Evolutionary conservation across 1,139 yeast species (phyloP).

Genomic region (Yamadazyma trypodendri): DNA sequence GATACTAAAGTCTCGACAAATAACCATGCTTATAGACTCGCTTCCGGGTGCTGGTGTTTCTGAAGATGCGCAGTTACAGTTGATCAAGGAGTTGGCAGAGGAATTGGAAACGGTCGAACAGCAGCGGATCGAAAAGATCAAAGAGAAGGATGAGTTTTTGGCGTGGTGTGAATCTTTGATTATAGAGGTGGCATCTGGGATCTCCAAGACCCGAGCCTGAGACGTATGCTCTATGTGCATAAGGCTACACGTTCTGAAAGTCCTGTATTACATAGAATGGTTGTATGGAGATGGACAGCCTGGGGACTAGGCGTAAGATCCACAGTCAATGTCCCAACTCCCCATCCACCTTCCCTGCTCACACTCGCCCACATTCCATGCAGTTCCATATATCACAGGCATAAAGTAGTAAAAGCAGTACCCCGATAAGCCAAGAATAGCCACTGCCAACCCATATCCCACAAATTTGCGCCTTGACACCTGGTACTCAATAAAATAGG

Average conservation of each 20-base stretch:
- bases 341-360: slow-evolving; percentile 28
- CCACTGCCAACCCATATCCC: slow-evolving; percentile 19
- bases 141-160: slow-evolving; percentile 64
- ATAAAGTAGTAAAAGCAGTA: slow-evolving; percentile 22
- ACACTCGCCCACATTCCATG: slow-evolving; percentile 32
- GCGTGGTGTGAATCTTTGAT: slow-evolving; percentile 71
- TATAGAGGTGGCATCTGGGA: slow-evolving; percentile 57
- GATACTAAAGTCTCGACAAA: slow-evolving; percentile 82
- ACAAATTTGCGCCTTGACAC: slow-evolving; percentile 18
- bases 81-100: slow-evolving; percentile 60
- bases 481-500: slow-evolving; percentile 34
- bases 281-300: too few species aligned
- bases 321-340: slow-evolving; percentile 40
- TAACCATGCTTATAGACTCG: slow-evolving; percentile 79
- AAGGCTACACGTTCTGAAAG: too few species aligned
- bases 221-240: too few species aligned
- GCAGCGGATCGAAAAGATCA: slow-evolving; percentile 56
- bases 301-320: slow-evolving; percentile 3
- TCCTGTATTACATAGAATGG: too few species aligned
- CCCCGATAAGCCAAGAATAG: slow-evolving; percentile 12
- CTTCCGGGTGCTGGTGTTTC: slow-evolving; percentile 92
- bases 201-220: slow-evolving; percentile 33
- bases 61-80: slow-evolving; percentile 66
- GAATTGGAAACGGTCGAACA: slow-evolving; percentile 64
- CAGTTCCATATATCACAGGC: slow-evolving; percentile 37